Conservation (phyloP, 805 yeast genomes). For the Candida michaelii region DNA sequence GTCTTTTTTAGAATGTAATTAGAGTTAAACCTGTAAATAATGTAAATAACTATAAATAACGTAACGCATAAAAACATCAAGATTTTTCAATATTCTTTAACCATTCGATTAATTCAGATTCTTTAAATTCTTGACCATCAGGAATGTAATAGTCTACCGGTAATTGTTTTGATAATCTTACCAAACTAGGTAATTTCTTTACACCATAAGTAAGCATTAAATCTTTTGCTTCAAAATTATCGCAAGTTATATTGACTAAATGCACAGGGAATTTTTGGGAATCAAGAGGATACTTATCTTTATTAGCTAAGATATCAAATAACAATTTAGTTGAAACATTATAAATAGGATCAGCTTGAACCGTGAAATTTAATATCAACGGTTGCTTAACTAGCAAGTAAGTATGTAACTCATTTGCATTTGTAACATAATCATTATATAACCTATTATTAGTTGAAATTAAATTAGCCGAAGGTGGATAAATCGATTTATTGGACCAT, state of each 20-base stretch:
- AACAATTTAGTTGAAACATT: conserved; percentile 63
- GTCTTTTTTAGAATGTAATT: too few species aligned
- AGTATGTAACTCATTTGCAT: conserved; percentile 59
- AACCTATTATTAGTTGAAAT: conserved; percentile 41
- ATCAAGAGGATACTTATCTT: conserved; percentile 37
- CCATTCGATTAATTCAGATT: conserved; percentile 33
- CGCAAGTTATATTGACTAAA: conserved; percentile 71
- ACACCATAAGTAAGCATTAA: conserved; percentile 57
- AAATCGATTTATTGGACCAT: conserved; percentile 17
- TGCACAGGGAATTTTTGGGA: conserved; percentile 43
- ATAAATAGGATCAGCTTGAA: conserved; percentile 60
- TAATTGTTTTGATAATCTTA: conserved; percentile 65
- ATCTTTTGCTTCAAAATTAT: conserved; percentile 61
- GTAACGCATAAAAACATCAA: too few species aligned
- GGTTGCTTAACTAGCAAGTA: conserved; percentile 56
- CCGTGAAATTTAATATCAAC: conserved; percentile 68
- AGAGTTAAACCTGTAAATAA: too few species aligned
- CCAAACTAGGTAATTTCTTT: conserved; percentile 60
- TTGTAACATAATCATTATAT: conserved; percentile 46
- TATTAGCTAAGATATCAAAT: conserved; percentile 30
- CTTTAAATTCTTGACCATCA: conserved; percentile 18
- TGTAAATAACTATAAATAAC: neutral
- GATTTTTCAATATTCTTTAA: conserved; percentile 7
- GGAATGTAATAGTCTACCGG: conserved; percentile 38
- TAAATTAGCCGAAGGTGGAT: conserved; percentile 39